These are phyloP conservation scores for Hansenula sp. DNA, from an alignment of 1,139 yeast genomes.

Conservation along the genomic window DNA sequence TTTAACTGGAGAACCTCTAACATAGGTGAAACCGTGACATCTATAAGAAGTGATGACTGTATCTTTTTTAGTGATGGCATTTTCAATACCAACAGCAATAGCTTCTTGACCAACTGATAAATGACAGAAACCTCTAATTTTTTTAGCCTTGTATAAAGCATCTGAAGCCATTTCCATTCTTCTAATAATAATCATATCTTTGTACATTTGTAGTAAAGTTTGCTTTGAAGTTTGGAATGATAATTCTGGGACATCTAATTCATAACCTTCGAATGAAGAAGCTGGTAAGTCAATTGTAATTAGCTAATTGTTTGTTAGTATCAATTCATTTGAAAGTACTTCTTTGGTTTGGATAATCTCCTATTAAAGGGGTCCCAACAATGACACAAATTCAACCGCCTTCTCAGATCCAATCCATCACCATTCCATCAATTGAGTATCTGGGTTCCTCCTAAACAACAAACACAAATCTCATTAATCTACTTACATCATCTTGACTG, in stretches of 20 bases:
- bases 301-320: conserved; percentile 2
- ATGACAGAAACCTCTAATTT: conserved; percentile 98
- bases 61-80: conserved; percentile 81
- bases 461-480: conserved; percentile 5
- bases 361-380: neutral
- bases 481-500: conserved; percentile 13
- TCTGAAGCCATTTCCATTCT: conserved; percentile 99
- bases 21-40: conserved; percentile 97
- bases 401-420: too few relatives aligned
- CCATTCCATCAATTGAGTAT: conserved; percentile 2
- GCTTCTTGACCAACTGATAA: conserved; percentile 99
- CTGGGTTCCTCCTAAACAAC: too few relatives aligned
- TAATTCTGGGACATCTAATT: conserved; percentile 72
- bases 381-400: too few relatives aligned
- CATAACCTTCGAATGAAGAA: conserved; percentile 79
- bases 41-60: conserved; percentile 94
- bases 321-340: neutral
- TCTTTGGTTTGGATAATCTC: too few relatives aligned
- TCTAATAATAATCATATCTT: conserved; percentile 90
- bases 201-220: conserved; percentile 85
- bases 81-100: conserved; percentile 95
- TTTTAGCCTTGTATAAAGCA: conserved; percentile 96
- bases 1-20: conserved; percentile 92
- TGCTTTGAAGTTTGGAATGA: conserved; percentile 76
- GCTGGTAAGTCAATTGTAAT: conserved; percentile 51